Conservation (phyloP, 257 asterid species). For the Euphrasia confusa region DNA sequence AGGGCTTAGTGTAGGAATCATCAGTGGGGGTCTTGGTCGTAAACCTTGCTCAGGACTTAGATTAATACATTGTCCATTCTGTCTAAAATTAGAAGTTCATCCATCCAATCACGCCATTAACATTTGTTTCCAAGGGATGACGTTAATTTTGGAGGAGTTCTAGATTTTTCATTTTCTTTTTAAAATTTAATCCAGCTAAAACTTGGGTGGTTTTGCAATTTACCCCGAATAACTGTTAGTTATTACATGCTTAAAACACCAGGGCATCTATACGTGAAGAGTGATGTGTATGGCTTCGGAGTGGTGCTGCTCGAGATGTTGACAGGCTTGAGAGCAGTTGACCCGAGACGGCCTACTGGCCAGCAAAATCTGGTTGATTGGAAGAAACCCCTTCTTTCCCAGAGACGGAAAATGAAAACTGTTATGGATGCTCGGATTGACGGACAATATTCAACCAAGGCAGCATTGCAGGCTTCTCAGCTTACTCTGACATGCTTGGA, state of each 20-base stretch:
- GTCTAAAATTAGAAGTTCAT: no score
- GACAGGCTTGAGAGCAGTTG: conserved; percentile 49
- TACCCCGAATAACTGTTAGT: background rate
- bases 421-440: conserved; percentile 41
- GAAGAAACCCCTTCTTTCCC: conserved; percentile 37
- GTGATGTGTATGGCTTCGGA: conserved; percentile 61
- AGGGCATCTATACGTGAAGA: conserved; percentile 58
- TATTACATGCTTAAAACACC: background rate
- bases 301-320: conserved; percentile 60
- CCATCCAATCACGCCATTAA: no score
- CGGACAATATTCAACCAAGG: conserved; percentile 46
- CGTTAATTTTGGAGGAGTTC: no score
- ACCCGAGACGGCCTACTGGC: conserved; percentile 32
- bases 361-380: conserved; percentile 43
- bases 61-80: no score
- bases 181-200: no score
- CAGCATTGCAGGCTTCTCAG: conserved; percentile 35
- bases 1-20: no score
- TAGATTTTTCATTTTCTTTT: no score
- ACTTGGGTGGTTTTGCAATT: background rate
- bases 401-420: conserved; percentile 31
- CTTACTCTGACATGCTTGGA: conserved; percentile 48
- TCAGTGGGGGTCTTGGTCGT: no score
- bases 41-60: no score
- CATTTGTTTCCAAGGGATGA: no score